Evolutionary conservation across 257 asterid species (phyloP), one percentile per base, ranked within the genome.

Genomic region (Nicotiana benthamiana): DNA sequence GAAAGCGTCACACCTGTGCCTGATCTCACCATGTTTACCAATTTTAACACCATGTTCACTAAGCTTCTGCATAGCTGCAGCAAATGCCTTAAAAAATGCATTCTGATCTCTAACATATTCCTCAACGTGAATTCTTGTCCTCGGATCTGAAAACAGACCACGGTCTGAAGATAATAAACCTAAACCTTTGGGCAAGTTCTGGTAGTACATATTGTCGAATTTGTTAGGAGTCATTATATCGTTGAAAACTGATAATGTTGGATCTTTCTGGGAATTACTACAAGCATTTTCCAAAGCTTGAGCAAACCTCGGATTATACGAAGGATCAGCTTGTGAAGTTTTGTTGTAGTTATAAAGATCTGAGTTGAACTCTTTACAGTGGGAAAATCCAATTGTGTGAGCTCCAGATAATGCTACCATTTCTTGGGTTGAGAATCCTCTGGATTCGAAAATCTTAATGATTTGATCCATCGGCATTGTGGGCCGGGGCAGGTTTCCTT

Each of bases 351-450:
- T 89, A 91, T 90, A 93, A 0, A 95, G 34, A 75, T 88, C 89
- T 20, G 91, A 75, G 88, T 91, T 89, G 85, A 95, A 95, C 48
- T 95, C 97, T 62, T 90, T 91, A 88, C 99, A 95, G 81, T 95
- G 99, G 0, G 99, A 93, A 80, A 95, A 93, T 1, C 99, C 99
- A 79, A 95, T 93, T 5, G 99, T 92, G 92, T 95, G 99, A 9
- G 99, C 99, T 0, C 98, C 99, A 74, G 95, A 61, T 17, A 95
- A 65, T 0, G 98, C 99, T 30, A 93, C 97, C 97, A 90, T 93
- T 84, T 95, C 99, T 68, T 89, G 92, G 1, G 86, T 75, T 1
- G 93, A 83, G 43, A 95, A 93, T 1, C 95, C 96, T 34, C 83
- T 90, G 2, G 90, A 83, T 9, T 75, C 8, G 87, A 93, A 95